Conservation (phyloP, 345 rosid genomes). For the Ceriops decandra region DNA sequence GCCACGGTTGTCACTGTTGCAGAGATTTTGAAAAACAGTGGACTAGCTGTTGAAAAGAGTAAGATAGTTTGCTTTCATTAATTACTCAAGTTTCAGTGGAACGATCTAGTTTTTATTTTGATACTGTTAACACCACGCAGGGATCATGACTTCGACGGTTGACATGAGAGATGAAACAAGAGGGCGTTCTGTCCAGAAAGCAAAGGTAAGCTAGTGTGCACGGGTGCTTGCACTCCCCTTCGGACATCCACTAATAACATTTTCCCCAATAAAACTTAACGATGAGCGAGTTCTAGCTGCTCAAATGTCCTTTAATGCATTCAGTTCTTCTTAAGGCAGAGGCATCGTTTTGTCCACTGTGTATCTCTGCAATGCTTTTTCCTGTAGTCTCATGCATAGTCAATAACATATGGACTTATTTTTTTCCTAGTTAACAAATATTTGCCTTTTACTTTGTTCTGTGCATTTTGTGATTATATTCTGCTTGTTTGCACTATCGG, state of each 20-base stretch:
- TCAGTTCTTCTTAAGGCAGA: too few species aligned
- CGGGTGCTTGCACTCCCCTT: too few species aligned
- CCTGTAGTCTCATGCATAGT: too few species aligned
- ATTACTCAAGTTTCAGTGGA: background rate
- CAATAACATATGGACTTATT: background rate
- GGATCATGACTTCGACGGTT: slow-evolving; percentile 70
- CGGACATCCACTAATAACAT: too few species aligned
- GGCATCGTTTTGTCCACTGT: too few species aligned
- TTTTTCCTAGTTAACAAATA: too few species aligned
- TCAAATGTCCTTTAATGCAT: too few species aligned
- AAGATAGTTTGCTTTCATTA: slow-evolving; percentile 24
- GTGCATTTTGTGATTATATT: background rate
- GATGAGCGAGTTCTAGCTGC: too few species aligned
- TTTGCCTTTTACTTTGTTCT: background rate
- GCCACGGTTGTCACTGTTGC: slow-evolving; percentile 81
- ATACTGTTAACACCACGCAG: slow-evolving; percentile 29
- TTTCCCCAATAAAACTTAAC: too few species aligned
- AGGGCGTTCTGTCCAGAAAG: slow-evolving; percentile 77
- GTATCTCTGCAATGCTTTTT: too few species aligned
- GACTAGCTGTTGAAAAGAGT: slow-evolving; percentile 85
- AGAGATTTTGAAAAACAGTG: slow-evolving; percentile 82
- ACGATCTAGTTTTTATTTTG: background rate
- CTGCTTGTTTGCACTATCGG: background rate
- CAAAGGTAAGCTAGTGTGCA: slow-evolving; percentile 47
- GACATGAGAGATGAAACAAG: slow-evolving; percentile 76